Conservation (phyloP, 2,329 filamentous ascomycete species). For the Neocatenulostroma microsporum region DNA sequence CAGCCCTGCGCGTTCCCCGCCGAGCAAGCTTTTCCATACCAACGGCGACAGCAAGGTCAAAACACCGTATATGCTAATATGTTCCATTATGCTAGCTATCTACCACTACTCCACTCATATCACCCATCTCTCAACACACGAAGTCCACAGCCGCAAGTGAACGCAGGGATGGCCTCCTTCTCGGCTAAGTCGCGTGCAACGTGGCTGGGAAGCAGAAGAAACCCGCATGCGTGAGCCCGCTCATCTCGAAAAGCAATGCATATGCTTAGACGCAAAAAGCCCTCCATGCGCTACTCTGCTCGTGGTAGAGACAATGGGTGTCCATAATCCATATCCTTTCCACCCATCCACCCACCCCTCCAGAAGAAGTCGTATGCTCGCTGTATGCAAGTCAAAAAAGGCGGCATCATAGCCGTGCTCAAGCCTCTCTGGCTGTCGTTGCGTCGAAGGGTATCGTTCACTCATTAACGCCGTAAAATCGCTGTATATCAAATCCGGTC, state of each 20-base stretch:
- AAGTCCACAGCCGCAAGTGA: no score
- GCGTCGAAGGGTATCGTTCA: conserved; percentile 5
- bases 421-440: background rate
- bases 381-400: conserved; percentile 2
- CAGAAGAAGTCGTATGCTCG: background rate
- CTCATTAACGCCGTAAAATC: conserved; percentile 12
- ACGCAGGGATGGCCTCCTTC: no score
- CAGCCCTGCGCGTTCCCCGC: background rate
- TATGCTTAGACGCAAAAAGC: conserved; percentile 8
- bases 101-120: background rate
- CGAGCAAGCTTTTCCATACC: background rate
- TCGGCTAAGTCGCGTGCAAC: no score
- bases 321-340: conserved; percentile 3
- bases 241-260: no score
- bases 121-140: conserved; percentile 4
- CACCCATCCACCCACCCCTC: background rate
- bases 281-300: conserved; percentile 4
- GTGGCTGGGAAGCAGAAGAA: background rate
- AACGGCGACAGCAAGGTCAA: background rate
- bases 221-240: no score
- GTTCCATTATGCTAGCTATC: conserved; percentile 4
- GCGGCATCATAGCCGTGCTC: conserved; percentile 1
- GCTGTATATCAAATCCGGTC: no score
- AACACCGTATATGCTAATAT: background rate
- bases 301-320: conserved; percentile 8